These are phyloP conservation scores for Hibiscus tridactylites DNA, from an alignment of 345 rosid genomes.

Conservation along the genomic window DNA sequence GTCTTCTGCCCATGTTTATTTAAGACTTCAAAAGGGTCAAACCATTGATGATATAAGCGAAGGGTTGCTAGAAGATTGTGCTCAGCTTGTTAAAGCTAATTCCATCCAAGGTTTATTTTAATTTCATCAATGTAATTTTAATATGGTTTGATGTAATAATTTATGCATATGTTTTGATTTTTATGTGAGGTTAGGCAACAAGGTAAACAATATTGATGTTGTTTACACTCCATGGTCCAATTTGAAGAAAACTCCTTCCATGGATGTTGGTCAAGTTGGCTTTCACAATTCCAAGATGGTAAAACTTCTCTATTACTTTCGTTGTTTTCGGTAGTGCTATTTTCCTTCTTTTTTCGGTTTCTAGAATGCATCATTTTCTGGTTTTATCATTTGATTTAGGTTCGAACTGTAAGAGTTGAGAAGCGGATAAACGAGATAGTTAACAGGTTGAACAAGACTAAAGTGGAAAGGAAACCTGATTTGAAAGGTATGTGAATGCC, in stretches of 20 bases:
- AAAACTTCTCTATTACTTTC: slow-evolving; percentile 14
- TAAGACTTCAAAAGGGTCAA: slow-evolving; percentile 84
- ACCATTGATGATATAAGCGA: slow-evolving; percentile 75
- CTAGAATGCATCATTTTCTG: slow-evolving; percentile 5
- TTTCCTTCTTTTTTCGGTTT: background rate
- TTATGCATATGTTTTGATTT: background rate
- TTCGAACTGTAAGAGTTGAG: slow-evolving; percentile 84
- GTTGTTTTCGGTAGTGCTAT: background rate
- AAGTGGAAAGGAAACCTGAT: slow-evolving; percentile 88
- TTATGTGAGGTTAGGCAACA: slow-evolving; percentile 55
- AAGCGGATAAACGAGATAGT: slow-evolving; percentile 86
- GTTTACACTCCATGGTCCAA: slow-evolving; percentile 97
- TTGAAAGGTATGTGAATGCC: slow-evolving; percentile 54
- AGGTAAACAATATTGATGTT: slow-evolving; percentile 87
- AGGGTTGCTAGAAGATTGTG: slow-evolving; percentile 89
- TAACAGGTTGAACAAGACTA: slow-evolving; percentile 90
- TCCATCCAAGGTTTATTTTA: slow-evolving; percentile 72
- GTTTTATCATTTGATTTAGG: slow-evolving; percentile 38
- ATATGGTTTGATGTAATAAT: background rate
- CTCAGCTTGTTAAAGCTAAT: slow-evolving; percentile 96
- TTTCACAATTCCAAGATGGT: slow-evolving; percentile 86
- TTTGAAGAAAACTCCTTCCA: slow-evolving; percentile 91
- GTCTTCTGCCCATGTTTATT: slow-evolving; percentile 97
- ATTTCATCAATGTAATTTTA: background rate
- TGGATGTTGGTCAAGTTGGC: slow-evolving; percentile 99